A percentile compares a stretch with the other conserved stretches of the same genome.
Evolutionary conservation across 1,284 basidiomycete species (phyloP).

Genomic region (Flammula alnicola): DNA sequence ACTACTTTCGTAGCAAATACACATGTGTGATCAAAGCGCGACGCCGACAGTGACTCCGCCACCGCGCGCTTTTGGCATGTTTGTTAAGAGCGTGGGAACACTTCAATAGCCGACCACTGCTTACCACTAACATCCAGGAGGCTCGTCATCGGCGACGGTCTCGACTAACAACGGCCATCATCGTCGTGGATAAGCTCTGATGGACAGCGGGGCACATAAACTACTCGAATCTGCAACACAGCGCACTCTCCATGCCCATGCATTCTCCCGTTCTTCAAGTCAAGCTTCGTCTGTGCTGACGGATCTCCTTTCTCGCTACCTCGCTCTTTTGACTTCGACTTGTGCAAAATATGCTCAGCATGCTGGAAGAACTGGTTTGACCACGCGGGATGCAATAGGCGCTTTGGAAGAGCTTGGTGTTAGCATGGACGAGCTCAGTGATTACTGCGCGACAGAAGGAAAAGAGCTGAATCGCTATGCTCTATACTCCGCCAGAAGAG

Average conservation of each 20-base stretch:
- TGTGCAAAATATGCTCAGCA: constrained; percentile 75
- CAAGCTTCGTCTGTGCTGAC: constrained; percentile 71
- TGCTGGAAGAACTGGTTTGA: constrained; percentile 61
- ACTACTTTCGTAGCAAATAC: no score
- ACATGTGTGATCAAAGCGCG: no score
- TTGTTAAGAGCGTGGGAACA: constrained; percentile 29
- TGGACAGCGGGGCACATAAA: constrained; percentile 48
- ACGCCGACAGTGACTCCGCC: no score
- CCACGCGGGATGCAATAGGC: constrained; percentile 59
- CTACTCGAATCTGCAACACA: constrained; percentile 69
- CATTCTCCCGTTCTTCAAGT: constrained; percentile 72
- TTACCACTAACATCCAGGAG: not conserved
- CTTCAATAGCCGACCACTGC: constrained; percentile 2
- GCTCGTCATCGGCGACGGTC: constrained; percentile 15
- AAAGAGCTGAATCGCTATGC: constrained; percentile 70
- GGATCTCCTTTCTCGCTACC: constrained; percentile 73
- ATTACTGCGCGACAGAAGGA: constrained; percentile 66
- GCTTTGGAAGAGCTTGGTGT: constrained; percentile 76
- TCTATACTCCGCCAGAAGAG: constrained; percentile 58
- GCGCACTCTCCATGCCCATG: constrained; percentile 74
- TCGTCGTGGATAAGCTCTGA: constrained; percentile 25
- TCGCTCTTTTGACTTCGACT: constrained; percentile 62
- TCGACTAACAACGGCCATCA: constrained; percentile 18
- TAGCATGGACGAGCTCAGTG: constrained; percentile 66
- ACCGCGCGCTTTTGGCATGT: constrained; percentile 6